These are phyloP conservation scores for Takashimella koratensis DNA, from an alignment of 1,284 basidiomycete genomes.

Conservation along the genomic window DNA sequence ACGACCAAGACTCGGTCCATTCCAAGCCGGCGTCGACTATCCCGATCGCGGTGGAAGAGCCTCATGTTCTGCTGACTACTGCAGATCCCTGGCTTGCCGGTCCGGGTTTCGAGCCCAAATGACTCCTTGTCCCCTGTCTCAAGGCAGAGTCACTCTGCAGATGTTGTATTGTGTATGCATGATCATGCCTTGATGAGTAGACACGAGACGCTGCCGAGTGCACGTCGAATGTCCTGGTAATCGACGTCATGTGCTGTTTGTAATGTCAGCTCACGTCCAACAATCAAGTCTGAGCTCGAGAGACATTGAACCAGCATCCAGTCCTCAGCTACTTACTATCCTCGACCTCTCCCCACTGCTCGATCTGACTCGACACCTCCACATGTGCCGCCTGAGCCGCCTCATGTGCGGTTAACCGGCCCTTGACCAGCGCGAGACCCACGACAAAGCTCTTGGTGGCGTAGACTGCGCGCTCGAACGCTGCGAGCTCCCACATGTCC, in stretches of 20 bases:
- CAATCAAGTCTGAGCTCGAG: background rate
- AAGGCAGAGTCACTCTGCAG: background rate
- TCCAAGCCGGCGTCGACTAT: slow-evolving; percentile 20
- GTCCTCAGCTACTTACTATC: too few species aligned
- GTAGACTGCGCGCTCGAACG: slow-evolving; percentile 87
- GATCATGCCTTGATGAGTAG: slow-evolving; percentile 47
- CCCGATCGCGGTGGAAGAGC: slow-evolving; percentile 26
- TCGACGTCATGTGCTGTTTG: slow-evolving; percentile 88
- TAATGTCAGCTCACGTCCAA: too few species aligned
- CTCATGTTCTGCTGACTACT: slow-evolving; percentile 37
- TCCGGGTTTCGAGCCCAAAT: slow-evolving; percentile 16
- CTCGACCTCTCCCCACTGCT: slow-evolving; percentile 97
- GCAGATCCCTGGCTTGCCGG: slow-evolving; percentile 29
- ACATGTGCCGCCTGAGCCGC: slow-evolving; percentile 80
- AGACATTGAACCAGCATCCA: too few species aligned
- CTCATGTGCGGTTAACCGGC: slow-evolving; percentile 71
- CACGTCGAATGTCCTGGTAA: slow-evolving; percentile 84
- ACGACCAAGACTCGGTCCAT: slow-evolving; percentile 14
- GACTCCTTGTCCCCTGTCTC: background rate
- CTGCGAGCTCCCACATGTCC: slow-evolving; percentile 82
- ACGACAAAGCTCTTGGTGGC: slow-evolving; percentile 90
- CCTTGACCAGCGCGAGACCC: slow-evolving; percentile 75
- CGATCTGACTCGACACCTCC: slow-evolving; percentile 91
- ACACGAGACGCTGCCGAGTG: slow-evolving; percentile 74
- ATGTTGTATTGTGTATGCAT: background rate